Evolutionary conservation across 495 filamentous ascomycete genomes (phyloP), one percentile per base, ranked within the genome.

Genomic region (Bombardia bombarda): DNA sequence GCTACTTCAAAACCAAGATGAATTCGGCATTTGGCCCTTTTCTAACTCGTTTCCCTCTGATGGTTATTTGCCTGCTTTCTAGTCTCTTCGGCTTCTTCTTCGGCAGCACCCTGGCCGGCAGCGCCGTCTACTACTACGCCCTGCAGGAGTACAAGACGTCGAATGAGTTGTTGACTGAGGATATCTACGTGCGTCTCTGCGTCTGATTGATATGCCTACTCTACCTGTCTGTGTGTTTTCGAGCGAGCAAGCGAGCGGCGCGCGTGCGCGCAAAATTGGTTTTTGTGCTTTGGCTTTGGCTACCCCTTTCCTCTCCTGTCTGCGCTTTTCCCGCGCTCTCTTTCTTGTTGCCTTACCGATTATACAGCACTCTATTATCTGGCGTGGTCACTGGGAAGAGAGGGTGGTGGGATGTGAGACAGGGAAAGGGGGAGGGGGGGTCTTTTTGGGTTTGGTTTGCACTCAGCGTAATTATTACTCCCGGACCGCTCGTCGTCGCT

Each of bases 81-180:
- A 97, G 92, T 34, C 62, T 95, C 41, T 88, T 96, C 58, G 92
- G 93, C 44, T 97, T 98, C 74, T 80, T 98, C 30, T 70, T 95
- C 50, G 92, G 92, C 44, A 77, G 83, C 40, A 80, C 86, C 26
- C 70, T 85, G 42, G 79, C 90, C 24, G 88, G 87, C 55, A 80
- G 72, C 23, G 80, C 75, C 30, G 80, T 94, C 48, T 97, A 95
- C 67, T 87, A 86, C 61, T 97, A 97, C 58, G 74, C 93, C 48
- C 63, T 97, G 43, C 81, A 87, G 56, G 90, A 98, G 62, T 97
- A 97, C 65, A 83, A 86, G 63, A 73, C 92, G 28, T 85, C 88
- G 42, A 98, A 97, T 64, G 87, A 95, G 66, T 75, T 95, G 59
- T 67, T 98, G 65, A 92, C 84, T 33, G 87, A 94, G 66, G 92